Percentiles rank a stretch among this genome's conserved stretches.
Evolutionary conservation across 2,329 filamentous ascomycete species (phyloP).

Genomic region (Coniella lustricola): DNA sequence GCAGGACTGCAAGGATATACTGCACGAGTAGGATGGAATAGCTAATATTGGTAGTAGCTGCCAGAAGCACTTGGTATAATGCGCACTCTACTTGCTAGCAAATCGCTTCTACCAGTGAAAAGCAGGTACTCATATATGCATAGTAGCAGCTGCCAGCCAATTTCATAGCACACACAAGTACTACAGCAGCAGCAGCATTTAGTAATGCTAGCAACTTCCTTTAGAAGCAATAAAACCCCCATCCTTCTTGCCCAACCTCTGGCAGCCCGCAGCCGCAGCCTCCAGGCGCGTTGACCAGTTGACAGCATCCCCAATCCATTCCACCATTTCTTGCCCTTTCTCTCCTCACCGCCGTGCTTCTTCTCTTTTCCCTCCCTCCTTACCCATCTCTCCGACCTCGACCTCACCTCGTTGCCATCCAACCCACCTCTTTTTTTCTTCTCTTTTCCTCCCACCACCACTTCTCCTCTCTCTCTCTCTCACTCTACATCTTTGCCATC

Average conservation of each 20-base stretch:
- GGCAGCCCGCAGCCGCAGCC: neutral
- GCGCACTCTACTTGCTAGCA: too few species aligned
- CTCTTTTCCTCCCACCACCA: conserved; percentile 15
- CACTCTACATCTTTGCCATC: conserved; percentile 9
- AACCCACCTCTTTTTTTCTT: conserved; percentile 1
- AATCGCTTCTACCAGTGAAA: too few species aligned
- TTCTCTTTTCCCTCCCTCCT: conserved; percentile 12
- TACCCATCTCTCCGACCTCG: conserved; percentile 6
- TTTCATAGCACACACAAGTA: neutral
- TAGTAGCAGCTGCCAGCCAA: too few species aligned
- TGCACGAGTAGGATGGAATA: too few species aligned
- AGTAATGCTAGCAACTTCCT: too few species aligned
- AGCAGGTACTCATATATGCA: too few species aligned
- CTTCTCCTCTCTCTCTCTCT: conserved; percentile 8
- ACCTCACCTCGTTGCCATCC: conserved; percentile 5
- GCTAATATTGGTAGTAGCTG: too few species aligned
- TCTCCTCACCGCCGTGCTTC: conserved; percentile 10
- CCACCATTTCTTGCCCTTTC: conserved; percentile 17
- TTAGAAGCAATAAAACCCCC: neutral
- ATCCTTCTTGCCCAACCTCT: conserved; percentile 17
- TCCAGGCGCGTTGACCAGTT: conserved; percentile 5
- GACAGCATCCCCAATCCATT: conserved; percentile 15
- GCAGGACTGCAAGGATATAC: too few species aligned
- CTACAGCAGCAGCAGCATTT: neutral
- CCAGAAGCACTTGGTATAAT: too few species aligned